Evolutionary conservation across 305 asterid genomes (phyloP).

Genomic region (Plantago coronopus): DNA sequence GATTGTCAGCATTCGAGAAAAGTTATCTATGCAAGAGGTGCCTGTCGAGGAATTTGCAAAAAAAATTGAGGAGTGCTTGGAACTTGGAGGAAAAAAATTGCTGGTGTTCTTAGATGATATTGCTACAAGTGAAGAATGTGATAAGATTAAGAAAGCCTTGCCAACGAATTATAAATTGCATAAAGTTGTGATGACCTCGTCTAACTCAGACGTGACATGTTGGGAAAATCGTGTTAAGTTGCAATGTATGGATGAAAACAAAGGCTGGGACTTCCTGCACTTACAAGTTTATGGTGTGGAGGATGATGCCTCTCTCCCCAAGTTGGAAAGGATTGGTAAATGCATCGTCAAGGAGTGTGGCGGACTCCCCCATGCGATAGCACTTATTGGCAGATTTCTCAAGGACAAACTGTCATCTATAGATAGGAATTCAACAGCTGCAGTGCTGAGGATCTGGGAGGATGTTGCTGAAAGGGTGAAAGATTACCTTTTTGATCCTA

Average conservation of each 20-base stretch:
- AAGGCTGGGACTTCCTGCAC: not conserved
- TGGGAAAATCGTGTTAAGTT: too few relatives aligned
- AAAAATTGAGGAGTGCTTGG: too few relatives aligned
- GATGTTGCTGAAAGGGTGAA: not conserved
- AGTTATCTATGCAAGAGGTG: not conserved
- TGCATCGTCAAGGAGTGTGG: not conserved
- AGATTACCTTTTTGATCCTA: not conserved
- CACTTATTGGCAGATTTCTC: not conserved
- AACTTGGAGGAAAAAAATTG: too few relatives aligned
- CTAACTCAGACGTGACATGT: too few relatives aligned
- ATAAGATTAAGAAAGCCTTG: too few relatives aligned
- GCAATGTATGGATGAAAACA: not conserved
- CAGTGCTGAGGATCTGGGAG: not conserved
- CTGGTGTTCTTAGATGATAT: too few relatives aligned
- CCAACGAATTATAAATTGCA: not conserved
- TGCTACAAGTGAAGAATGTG: too few relatives aligned
- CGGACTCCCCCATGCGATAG: not conserved
- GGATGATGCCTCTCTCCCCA: not conserved
- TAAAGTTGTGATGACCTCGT: not conserved
- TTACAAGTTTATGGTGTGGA: not conserved
- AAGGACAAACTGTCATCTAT: not conserved
- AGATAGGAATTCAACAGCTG: not conserved
- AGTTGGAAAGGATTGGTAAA: conserved; percentile 1
- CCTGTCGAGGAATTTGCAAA: too few relatives aligned
- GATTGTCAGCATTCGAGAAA: not conserved